Base-by-base conservation (phyloP, 441 rosid species). In the Corymbia calophylla region DNA sequence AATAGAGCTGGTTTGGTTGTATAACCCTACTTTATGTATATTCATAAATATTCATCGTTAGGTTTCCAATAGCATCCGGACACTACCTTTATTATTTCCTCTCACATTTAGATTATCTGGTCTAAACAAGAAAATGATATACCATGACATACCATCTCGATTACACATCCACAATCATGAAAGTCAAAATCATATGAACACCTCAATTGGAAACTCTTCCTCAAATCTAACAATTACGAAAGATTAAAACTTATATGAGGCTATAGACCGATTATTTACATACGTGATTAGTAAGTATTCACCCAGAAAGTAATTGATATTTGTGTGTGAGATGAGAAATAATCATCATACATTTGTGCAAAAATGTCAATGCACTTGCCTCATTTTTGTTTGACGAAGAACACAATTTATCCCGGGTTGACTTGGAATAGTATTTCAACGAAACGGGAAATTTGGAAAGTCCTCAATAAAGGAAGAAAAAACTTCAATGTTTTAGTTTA, bases 1-100 rank as follows among this genome's bases (percentile, higher is more conserved):
- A 58, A 23, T 25, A 58, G 6, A 23, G 25, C 6, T 1, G 2
- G 25, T 58, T 6, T 0, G 0, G 64, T 58, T 23, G 13, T 58
- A 58, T 1, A 1, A 0, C 0, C 0, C 64, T 25, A 25, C 14
- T 58, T 58, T 58, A 29, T 29, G 23, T 58, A 58, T 58, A 58
- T 9, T 58, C n/a, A 25, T 58, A 58, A 58, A 10, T 25, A 14
- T 58, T 58, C 64, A 25, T 73, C 9, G 27, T 39, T 14, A 44
- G 48, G 17, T 39, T 39, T 23, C 6, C 29, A 7, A 35, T 1
- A 0, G n/a, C 23, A n/a, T 77, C 5, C 17, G 19, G 23, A 5
- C 4, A 31, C 11, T 66, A 66, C 35, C 13, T 31, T 66, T 9
- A 66, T 66, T 31, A 16, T 66, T 66, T 4, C 35, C 77, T 66